These are phyloP conservation scores for Lumnitzera littorea DNA, from an alignment of 345 rosid species.

Conservation along the genomic window DNA sequence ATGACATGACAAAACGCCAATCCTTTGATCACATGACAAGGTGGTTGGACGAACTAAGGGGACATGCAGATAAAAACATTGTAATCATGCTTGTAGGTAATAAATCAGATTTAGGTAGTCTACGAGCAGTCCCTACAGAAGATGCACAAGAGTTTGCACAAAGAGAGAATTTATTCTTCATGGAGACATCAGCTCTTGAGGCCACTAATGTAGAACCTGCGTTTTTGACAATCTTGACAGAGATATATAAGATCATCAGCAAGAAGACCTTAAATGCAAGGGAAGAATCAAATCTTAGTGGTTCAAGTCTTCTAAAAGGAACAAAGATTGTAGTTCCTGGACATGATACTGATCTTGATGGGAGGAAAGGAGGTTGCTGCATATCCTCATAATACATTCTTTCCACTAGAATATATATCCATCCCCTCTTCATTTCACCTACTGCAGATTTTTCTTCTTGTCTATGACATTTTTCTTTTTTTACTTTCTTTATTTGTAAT, in stretches of 20 bases:
- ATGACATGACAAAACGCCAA: constrained; percentile 84
- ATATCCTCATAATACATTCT: constrained; percentile 16
- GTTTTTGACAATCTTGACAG: constrained; percentile 56
- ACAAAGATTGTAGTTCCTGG: constrained; percentile 58
- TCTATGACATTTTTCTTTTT: not conserved
- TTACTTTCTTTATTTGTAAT: not conserved
- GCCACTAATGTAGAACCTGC: constrained; percentile 78
- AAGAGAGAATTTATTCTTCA: constrained; percentile 73
- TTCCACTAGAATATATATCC: constrained; percentile 3
- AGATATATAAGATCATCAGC: constrained; percentile 66
- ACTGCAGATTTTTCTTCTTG: not conserved
- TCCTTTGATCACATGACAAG: constrained; percentile 80
- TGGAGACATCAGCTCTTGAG: constrained; percentile 85
- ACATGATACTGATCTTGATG: constrained; percentile 30
- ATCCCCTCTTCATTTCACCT: not conserved
- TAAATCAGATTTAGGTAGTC: constrained; percentile 68
- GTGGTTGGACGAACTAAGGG: constrained; percentile 78
- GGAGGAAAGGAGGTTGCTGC: constrained; percentile 55
- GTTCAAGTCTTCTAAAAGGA: constrained; percentile 54
- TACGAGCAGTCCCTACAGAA: constrained; percentile 71
- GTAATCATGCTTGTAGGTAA: constrained; percentile 76
- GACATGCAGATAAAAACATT: constrained; percentile 79
- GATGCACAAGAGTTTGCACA: constrained; percentile 86
- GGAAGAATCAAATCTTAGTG: constrained; percentile 32
- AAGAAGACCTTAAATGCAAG: constrained; percentile 58